Base-by-base conservation (phyloP, 805 yeast genomes). In the Barnettozyma sucrosica region DNA sequence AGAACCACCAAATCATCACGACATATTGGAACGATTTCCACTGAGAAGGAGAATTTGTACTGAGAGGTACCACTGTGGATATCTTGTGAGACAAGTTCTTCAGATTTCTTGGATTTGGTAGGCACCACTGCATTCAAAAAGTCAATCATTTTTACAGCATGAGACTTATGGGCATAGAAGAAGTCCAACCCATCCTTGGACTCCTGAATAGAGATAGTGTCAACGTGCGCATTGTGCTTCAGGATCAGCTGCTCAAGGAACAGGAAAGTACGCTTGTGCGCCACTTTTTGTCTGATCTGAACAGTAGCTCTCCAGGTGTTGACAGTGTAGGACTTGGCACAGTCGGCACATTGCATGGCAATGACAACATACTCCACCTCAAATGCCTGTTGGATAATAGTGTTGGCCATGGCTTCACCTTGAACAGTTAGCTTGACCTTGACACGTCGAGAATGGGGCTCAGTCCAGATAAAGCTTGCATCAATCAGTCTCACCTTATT, bases 231-330 rank as follows among this genome's bases (percentile, higher is more conserved):
- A 61, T 84, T 86, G 66, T 89, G 95, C 65, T 77, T 89, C 68
- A 93, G 76, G 59, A 93, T 93, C 66, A 95, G 76, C 71, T 93
- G 99, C 72, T 93, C 99, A 59, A 93, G 78, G 63, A 88, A 93
- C 66, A 92, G 77, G 66, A 93, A 92, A 8, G 99, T 93, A 76
- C 97, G 84, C 71, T 93, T 93, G 68, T 93, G 99, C 16, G 88
- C 80, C 33, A 93, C 99, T 66, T 95, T 93, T 69, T 93, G 99
- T 71, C 99, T 84, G 59, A 95, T 85, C 72, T 93, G 99, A 33
- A 95, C 96, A 25, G 92, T 81, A 28, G 99, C 97, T 68, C 93
- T 85, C 99, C 99, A 93, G 5, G 98, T 95, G 67, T 93, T 89
- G 24, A 95, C 85, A 28, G 99, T 93, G 62, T 85, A 93, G 1